A percentile compares a stretch with the other conserved stretches of the same genome.
Evolutionary conservation across 1,139 yeast genomes (phyloP).

Genomic region (Candida freyschussii): DNA sequence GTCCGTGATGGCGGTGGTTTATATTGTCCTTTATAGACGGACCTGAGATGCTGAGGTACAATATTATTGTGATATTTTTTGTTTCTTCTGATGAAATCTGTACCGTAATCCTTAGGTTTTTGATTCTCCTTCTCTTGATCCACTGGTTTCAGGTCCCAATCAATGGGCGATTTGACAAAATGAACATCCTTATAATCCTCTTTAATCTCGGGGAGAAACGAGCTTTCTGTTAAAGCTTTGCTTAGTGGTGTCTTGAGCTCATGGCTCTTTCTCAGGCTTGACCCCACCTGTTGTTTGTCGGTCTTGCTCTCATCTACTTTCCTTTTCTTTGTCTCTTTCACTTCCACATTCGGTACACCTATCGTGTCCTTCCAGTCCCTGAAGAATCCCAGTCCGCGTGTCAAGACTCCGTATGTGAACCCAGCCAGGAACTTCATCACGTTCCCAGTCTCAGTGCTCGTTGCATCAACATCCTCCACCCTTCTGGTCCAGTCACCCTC

Average conservation of each 20-base stretch:
- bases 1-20: conserved; percentile 25
- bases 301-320: conserved; percentile 6
- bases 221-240: not conserved
- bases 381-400: not conserved
- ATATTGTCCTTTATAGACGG: conserved; percentile 32
- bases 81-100: conserved; percentile 23
- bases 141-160: conserved; percentile 16
- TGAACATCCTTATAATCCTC: conserved; percentile 13
- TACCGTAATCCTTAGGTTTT: conserved; percentile 23
- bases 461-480: conserved; percentile 8
- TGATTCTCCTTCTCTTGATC: conserved; percentile 1
- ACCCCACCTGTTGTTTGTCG: too few species aligned
- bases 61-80: conserved; percentile 16
- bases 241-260: too few species aligned
- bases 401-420: conserved; percentile 1
- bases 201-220: conserved; percentile 15
- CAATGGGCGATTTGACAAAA: conserved; percentile 21
- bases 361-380: conserved; percentile 3
- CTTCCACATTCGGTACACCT: not conserved
- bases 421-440: conserved; percentile 3
- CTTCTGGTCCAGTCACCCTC: conserved; percentile 8
- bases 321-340: conserved; percentile 12
- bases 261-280: not conserved
- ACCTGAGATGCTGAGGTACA: conserved; percentile 30
- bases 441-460: conserved; percentile 10